Conservation (phyloP, 805 yeast species). For the Candida xyloterini region DNA sequence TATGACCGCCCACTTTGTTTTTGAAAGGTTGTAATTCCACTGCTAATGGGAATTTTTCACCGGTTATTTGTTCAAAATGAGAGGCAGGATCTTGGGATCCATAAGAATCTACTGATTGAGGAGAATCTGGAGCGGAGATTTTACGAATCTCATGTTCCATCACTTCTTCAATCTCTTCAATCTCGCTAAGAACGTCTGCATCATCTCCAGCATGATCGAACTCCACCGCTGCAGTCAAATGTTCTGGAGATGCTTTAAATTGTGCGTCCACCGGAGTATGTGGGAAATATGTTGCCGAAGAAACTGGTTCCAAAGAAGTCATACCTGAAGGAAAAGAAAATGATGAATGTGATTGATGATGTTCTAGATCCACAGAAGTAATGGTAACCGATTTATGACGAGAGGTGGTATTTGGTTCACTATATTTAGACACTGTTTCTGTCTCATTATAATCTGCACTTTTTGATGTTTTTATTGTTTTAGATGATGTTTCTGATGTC, state of each 20-base stretch:
- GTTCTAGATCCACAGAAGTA: slow-evolving; percentile 17
- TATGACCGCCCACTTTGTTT: slow-evolving; percentile 97
- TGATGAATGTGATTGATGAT: slow-evolving; percentile 7
- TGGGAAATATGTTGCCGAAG: slow-evolving; percentile 71
- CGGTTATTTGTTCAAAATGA: slow-evolving; percentile 1
- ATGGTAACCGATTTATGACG: slow-evolving; percentile 15
- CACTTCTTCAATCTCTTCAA: slow-evolving; percentile 26
- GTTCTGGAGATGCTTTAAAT: slow-evolving; percentile 32
- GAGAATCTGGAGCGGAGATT: slow-evolving; percentile 1
- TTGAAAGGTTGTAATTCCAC: slow-evolving; percentile 89
- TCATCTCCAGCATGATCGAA: slow-evolving; percentile 36
- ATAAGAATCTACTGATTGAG: slow-evolving; percentile 2
- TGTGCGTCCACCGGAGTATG: slow-evolving; percentile 45
- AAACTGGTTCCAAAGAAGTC: slow-evolving; percentile 51
- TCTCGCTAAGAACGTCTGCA: slow-evolving; percentile 23
- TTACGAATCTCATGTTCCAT: slow-evolving; percentile 13
- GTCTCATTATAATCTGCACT: slow-evolving; percentile 1
- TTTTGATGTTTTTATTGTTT: slow-evolving; percentile 3
- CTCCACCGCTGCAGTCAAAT: slow-evolving; percentile 49
- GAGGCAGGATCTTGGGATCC: not conserved
- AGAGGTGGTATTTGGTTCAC: slow-evolving; percentile 3
- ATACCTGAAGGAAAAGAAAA: slow-evolving; percentile 11
- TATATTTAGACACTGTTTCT: not conserved
- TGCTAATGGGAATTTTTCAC: slow-evolving; percentile 58
- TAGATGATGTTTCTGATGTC: slow-evolving; percentile 16